Evolutionary conservation across 768 basidiomycete genomes (phyloP).

Genomic region (Baorangia bicolor): DNA sequence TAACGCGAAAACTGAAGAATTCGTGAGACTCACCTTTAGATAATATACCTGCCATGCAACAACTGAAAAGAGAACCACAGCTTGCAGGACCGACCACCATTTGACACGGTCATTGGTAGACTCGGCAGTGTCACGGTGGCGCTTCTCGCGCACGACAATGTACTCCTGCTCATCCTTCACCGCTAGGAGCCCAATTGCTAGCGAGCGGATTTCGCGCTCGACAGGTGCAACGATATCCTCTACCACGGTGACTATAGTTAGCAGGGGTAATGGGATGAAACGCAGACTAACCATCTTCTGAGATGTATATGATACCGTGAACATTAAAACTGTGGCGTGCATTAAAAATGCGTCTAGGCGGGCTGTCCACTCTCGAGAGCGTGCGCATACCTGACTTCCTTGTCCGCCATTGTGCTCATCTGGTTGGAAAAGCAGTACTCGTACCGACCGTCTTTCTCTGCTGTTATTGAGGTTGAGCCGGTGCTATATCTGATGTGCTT

Average conservation of each 20-base stretch:
- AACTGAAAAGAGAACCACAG: conserved; percentile 80
- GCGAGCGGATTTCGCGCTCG: conserved; percentile 87
- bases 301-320: conserved; percentile 92
- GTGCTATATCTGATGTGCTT: conserved; percentile 88
- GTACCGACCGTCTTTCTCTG: conserved; percentile 81
- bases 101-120: conserved; percentile 94
- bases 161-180: conserved; percentile 99
- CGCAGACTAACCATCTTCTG: conserved; percentile 69
- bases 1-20: not conserved
- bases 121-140: conserved; percentile 92
- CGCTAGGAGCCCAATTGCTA: conserved; percentile 76
- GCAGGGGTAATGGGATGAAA: not conserved
- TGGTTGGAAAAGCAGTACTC: conserved; percentile 99
- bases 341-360: not conserved
- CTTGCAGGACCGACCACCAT: conserved; percentile 97
- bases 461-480: conserved; percentile 85
- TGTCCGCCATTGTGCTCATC: conserved; percentile 96
- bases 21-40: conserved; percentile 61
- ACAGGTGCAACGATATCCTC: conserved; percentile 89
- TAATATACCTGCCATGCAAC: conserved; percentile 99
- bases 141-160: conserved; percentile 89
- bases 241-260: conserved; percentile 8
- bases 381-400: conserved; percentile 76
- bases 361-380: not conserved
- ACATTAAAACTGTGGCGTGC: conserved; percentile 80